These are phyloP conservation scores for Chalaropsis ovoidea DNA, from an alignment of 2,329 filamentous ascomycete species.

Conservation along the genomic window DNA sequence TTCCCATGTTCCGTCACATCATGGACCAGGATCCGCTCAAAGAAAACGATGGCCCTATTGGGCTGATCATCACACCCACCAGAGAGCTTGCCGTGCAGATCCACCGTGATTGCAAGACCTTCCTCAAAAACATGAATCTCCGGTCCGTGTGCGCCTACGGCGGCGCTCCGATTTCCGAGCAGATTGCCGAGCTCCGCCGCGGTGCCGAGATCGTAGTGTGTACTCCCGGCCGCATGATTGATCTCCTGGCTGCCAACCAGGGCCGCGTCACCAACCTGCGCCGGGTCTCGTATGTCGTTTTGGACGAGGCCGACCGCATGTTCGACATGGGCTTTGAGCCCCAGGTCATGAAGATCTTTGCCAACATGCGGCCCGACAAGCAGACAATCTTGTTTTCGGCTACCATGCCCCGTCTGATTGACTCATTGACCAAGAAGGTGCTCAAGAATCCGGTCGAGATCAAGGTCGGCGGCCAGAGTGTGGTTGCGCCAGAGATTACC, in stretches of 20 bases:
- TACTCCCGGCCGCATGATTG: slow-evolving; percentile 90
- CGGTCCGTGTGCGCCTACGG: slow-evolving; percentile 89
- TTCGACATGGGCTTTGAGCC: slow-evolving; percentile 99
- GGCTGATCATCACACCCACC: slow-evolving; percentile 85
- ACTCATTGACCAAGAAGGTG: slow-evolving; percentile 79
- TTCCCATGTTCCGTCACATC: slow-evolving; percentile 97
- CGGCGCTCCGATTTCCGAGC: slow-evolving; percentile 89
- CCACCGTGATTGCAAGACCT: slow-evolving; percentile 87
- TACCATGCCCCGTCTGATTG: slow-evolving; percentile 90
- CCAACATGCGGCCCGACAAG: slow-evolving; percentile 79
- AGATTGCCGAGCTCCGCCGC: slow-evolving; percentile 92
- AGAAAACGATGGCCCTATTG: slow-evolving; percentile 76
- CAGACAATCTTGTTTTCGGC: slow-evolving; percentile 95
- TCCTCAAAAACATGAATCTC: slow-evolving; percentile 74
- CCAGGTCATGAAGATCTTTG: slow-evolving; percentile 93
- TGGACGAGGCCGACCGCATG: slow-evolving; percentile 97
- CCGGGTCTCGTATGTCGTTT: slow-evolving; percentile 83
- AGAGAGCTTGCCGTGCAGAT: slow-evolving; percentile 91
- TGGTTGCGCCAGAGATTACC: slow-evolving; percentile 82
- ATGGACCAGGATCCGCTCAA: slow-evolving; percentile 80
- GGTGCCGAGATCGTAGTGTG: slow-evolving; percentile 92
- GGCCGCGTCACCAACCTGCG: slow-evolving; percentile 87
- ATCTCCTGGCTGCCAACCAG: slow-evolving; percentile 83
- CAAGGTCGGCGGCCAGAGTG: slow-evolving; percentile 77
- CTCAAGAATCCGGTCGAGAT: slow-evolving; percentile 81